Percentiles rank a stretch among this genome's conserved stretches.
Conservation (phyloP, 139 green algal genomes). For the Gonium pectorale region DNA sequence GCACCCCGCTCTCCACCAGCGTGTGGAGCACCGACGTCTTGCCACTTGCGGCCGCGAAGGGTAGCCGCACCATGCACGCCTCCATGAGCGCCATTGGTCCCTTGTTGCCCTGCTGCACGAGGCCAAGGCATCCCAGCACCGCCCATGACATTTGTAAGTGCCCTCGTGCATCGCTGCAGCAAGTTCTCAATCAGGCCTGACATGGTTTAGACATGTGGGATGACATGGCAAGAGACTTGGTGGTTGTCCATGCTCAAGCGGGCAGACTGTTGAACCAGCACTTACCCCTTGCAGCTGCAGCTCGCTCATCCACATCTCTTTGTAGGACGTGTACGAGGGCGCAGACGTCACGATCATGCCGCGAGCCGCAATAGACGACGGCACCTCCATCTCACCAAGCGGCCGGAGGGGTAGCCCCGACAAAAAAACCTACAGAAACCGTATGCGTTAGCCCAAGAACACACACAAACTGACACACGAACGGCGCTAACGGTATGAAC, state of each 20-base stretch:
- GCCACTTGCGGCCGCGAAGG: conserved; percentile 44
- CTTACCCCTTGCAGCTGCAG: conserved; percentile 41
- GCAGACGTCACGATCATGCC: conserved; percentile 47
- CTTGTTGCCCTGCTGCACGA: neutral
- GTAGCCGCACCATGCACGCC: conserved; percentile 60
- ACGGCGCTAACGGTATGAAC: too few relatives aligned
- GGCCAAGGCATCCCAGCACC: too few relatives aligned
- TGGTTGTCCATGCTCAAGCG: too few relatives aligned
- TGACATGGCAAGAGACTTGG: too few relatives aligned
- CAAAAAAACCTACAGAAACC: conserved; percentile 52
- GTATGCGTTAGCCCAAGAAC: too few relatives aligned
- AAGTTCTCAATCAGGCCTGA: too few relatives aligned
- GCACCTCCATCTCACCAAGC: conserved; percentile 60
- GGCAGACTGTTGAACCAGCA: too few relatives aligned
- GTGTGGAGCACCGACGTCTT: conserved; percentile 44
- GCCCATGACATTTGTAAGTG: too few relatives aligned
- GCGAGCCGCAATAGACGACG: conserved; percentile 27
- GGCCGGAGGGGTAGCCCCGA: conserved; percentile 41
- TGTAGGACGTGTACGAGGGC: conserved; percentile 55
- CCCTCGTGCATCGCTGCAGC: too few relatives aligned
- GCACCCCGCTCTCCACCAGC: conserved; percentile 53
- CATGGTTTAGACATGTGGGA: too few relatives aligned
- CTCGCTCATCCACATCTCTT: conserved; percentile 55
- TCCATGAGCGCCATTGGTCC: conserved; percentile 59
- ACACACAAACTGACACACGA: too few relatives aligned